phyloP scores from a whole-genome alignment of 225 moss, liverwort and hornwort species.

The Anthoceros angustus region DNA sequence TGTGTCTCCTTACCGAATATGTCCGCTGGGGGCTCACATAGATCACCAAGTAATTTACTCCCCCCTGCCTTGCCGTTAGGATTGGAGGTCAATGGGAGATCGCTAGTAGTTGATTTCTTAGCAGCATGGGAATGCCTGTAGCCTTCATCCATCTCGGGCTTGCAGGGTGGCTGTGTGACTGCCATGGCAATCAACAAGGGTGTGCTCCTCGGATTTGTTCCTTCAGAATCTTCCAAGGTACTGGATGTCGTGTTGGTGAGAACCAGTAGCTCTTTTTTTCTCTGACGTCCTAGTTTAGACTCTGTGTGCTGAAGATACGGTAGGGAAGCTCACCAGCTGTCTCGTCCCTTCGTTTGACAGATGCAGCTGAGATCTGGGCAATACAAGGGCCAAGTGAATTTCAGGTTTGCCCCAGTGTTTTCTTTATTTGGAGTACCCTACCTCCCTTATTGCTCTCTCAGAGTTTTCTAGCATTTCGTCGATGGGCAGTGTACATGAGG shows the following conservation, averaged over 20 bases:
- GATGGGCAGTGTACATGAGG: slow-evolving; percentile 20
- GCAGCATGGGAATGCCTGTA: not conserved
- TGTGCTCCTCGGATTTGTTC: slow-evolving; percentile 55
- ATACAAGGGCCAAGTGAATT: slow-evolving; percentile 55
- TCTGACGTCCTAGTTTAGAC: too few species aligned
- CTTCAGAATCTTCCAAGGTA: slow-evolving; percentile 15
- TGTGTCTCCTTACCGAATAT: slow-evolving; percentile 84
- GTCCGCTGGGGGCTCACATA: slow-evolving; percentile 87
- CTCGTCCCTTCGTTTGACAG: slow-evolving; percentile 19
- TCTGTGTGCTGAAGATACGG: too few species aligned
- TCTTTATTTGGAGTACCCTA: not conserved
- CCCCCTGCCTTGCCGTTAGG: not conserved
- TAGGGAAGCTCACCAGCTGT: not conserved
- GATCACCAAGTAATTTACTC: slow-evolving; percentile 72
- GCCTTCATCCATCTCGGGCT: slow-evolving; percentile 3
- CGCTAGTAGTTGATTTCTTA: not conserved
- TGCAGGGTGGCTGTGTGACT: slow-evolving; percentile 91
- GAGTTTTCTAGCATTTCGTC: too few species aligned
- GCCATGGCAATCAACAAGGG: slow-evolving; percentile 90
- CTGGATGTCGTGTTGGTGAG: not conserved
- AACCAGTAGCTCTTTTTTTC: not conserved
- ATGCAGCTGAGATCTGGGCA: slow-evolving; percentile 61
- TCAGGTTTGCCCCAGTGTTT: slow-evolving; percentile 36
- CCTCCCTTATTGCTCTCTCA: not conserved
- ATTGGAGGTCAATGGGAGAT: not conserved